Evolutionary conservation across 2,329 filamentous ascomycete species (phyloP), one percentile per base, ranked within the genome.

Genomic region (Aspergillus sp.): DNA sequence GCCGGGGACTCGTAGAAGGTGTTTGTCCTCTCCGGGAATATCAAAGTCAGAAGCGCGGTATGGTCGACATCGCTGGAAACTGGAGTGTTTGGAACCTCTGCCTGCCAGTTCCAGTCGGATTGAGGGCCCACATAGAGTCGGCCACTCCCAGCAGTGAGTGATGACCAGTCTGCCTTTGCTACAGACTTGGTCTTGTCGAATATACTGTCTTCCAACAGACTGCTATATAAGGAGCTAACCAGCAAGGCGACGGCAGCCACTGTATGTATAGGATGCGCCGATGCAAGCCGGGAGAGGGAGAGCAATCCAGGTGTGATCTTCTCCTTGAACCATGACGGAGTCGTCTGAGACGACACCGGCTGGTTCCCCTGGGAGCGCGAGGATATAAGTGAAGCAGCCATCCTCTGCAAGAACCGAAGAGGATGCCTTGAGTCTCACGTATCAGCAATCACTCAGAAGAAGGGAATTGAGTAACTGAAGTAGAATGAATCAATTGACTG

Each of bases 21-120:
- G 2, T 50, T 32, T 17, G 36, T 8, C 9, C 10, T 93, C 63
- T 73, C 69, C 66, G 66, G 60, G 17, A 71, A 68, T 25, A 69
- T 80, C 25, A 70, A 65, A 7, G 76, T 75, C 55, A 81, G 80
- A 45, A 80, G 50, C 30, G 32, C 50, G 30, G 36, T 5, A 39
- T 53, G 50, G 17, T 53, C 50, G 36, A 39, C 32, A 39, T 39
- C 17, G 15, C 30, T 30, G 17, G 50, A 13, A 23, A 53, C 6
- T 25, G 17, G 13, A 23, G 19, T 5, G 23, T 53, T 19, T 12
- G 32, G 74, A 72, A 94, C 90, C 63, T 89, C 85, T 19, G 85
- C 79, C 78, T 95, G 89, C 94, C 94, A 98, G 74, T 91, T 93
- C 94, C 94, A 98, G n/a, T 15, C 32, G 6, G 15, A n/a, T 0